These are phyloP conservation scores for Fomitopsis palustris DNA, from an alignment of 1,284 basidiomycete genomes.

Conservation along the genomic window DNA sequence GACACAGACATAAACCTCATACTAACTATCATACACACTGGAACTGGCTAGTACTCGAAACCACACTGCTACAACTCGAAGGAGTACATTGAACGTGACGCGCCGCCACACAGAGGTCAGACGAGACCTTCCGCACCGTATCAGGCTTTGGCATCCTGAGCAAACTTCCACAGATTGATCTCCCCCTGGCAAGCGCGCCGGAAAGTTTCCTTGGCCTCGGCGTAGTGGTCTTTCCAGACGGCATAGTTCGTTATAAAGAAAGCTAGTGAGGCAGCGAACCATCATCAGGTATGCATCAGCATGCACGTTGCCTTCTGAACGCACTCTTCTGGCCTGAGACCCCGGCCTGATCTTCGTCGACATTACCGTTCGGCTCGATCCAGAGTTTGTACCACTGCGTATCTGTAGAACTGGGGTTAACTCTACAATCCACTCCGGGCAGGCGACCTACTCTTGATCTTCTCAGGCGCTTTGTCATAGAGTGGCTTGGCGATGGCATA, in stretches of 20 bases:
- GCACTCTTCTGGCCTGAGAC: not conserved
- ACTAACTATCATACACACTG: too few species aligned
- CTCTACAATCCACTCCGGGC: too few species aligned
- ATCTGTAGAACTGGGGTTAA: not conserved
- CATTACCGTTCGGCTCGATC: not conserved
- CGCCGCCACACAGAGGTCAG: too few species aligned
- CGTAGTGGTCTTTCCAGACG: constrained; percentile 7
- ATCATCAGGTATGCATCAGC: too few species aligned
- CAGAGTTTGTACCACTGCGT: constrained; percentile 9
- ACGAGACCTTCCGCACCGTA: too few species aligned
- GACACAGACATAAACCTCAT: too few species aligned
- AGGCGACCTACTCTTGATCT: not conserved
- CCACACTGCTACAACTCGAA: too few species aligned
- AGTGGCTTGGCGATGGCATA: not conserved
- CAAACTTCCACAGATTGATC: constrained; percentile 1
- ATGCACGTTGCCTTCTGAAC: not conserved
- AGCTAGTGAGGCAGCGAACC: not conserved
- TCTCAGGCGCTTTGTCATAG: not conserved
- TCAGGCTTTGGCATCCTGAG: not conserved
- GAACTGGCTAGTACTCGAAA: too few species aligned
- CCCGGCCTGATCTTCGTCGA: not conserved
- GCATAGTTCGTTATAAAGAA: constrained; percentile 6
- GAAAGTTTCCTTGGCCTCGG: constrained; percentile 4
- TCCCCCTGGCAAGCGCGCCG: not conserved
- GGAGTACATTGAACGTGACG: too few species aligned